Evolutionary conservation across 441 rosid genomes (phyloP), one percentile per base, ranked within the genome.

Genomic region (Manihot esculenta): DNA sequence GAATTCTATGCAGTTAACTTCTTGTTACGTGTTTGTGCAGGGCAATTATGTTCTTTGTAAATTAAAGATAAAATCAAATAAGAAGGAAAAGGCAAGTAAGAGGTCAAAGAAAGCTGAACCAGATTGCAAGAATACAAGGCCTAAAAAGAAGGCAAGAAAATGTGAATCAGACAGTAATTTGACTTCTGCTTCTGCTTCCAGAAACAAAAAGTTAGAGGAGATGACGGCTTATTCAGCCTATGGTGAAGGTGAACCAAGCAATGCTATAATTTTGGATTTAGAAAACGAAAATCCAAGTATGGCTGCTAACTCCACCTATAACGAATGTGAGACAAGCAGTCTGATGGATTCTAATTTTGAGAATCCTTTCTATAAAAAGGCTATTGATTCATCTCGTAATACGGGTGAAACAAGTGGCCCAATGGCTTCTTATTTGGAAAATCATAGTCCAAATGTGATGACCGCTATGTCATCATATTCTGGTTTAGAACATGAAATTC

Each of bases 131-230:
- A 54, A 41, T 20, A 0, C 71, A 23, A 55, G 7, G 6, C 63
- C 63, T 0, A 55, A 51, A 12, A 54, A 68, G 71, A 68, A 55
- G 21, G 71, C 71, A 18, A 69, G 64, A 45, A 69, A 64, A 69
- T 15, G 44, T 2, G 27, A 44, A 57, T 50, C 58, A 30, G 49
- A 65, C 21, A 18, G 60, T 11, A 35, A 41, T 59, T 3, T 50
- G 5, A 42, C 30, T 42, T 50, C 57, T 23, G 51, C 17, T 58
- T 49, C 44, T 0, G 7, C 9, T 51, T n/a, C 21, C 1, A 3
- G 2, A n/a, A 51, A n/a, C 20, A 21, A 51, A n/a, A 51, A 51
- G 7, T n/a, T 23, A 20, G 11, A 20, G 7, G 53, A 18, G 55
- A 49, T 26, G 41, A 5, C 21, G 9, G 44, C 33, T 18, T 15